Percentiles rank a stretch among this genome's conserved stretches.
phyloP scores from a whole-genome alignment of 1,284 basidiomycete species.

The Moesziomyces sp. region DNA sequence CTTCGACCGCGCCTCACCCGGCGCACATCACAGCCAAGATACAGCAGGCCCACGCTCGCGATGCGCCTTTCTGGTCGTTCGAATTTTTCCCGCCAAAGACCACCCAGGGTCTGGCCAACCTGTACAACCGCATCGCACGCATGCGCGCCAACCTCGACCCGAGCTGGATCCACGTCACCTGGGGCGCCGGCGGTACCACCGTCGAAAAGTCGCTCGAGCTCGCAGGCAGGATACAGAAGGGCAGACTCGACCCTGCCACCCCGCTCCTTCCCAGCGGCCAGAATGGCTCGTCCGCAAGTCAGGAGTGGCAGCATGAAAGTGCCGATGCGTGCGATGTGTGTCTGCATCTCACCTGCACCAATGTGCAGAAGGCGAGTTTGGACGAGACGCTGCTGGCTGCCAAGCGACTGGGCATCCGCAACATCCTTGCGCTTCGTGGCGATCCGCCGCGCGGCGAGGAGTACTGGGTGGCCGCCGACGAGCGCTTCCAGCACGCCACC shows the following conservation, averaged over 20 bases:
- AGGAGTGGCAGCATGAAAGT: slow-evolving; percentile 69
- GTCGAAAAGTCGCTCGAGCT: slow-evolving; percentile 88
- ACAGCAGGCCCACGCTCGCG: slow-evolving; percentile 8
- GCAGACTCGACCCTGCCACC: slow-evolving; percentile 45
- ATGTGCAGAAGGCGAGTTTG: slow-evolving; percentile 78
- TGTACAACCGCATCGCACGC: slow-evolving; percentile 61
- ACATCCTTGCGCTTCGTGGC: slow-evolving; percentile 84
- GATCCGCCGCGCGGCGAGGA: slow-evolving; percentile 94
- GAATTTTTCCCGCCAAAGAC: slow-evolving; percentile 97
- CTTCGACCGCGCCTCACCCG: slow-evolving; percentile 9
- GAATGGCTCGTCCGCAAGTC: slow-evolving; percentile 5
- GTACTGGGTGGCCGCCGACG: slow-evolving; percentile 87
- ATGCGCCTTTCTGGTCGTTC: slow-evolving; percentile 72
- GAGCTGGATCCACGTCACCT: slow-evolving; percentile 78
- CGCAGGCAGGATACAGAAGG: slow-evolving; percentile 62
- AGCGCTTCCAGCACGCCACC: slow-evolving; percentile 84
- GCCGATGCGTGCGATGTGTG: slow-evolving; percentile 86
- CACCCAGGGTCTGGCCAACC: slow-evolving; percentile 81
- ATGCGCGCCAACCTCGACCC: slow-evolving; percentile 76
- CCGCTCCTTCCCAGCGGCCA: slow-evolving; percentile 16
- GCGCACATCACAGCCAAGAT: slow-evolving; percentile 49
- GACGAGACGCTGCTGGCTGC: slow-evolving; percentile 85
- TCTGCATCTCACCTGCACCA: slow-evolving; percentile 96
- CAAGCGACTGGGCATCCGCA: slow-evolving; percentile 83
- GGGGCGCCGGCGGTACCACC: slow-evolving; percentile 96